Evolutionary conservation across 352 stramenopile genomes (phyloP).

Genomic region (Phytophthora gonapodyides): DNA sequence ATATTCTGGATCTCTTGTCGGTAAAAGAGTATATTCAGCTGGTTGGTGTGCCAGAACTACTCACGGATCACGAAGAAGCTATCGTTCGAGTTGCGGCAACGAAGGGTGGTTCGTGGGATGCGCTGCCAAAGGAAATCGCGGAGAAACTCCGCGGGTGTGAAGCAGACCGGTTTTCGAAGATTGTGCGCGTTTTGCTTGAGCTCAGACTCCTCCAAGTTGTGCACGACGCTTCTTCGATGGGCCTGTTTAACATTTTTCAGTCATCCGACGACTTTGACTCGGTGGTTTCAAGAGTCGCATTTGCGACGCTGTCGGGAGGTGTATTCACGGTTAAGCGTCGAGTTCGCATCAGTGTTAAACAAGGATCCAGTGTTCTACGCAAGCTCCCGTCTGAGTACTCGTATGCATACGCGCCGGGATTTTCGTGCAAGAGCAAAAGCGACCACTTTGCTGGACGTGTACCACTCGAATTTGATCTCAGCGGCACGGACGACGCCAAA

Average conservation of each 20-base stretch:
- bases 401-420: slow-evolving; percentile 69
- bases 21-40: slow-evolving; percentile 79
- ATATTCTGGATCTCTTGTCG: slow-evolving; percentile 66
- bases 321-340: slow-evolving; percentile 59
- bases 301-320: slow-evolving; percentile 70
- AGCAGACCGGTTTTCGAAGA: slow-evolving; percentile 69
- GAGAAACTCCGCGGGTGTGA: slow-evolving; percentile 74
- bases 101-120: slow-evolving; percentile 55
- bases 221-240: slow-evolving; percentile 58
- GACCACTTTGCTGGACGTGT: slow-evolving; percentile 60
- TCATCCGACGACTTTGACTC: slow-evolving; percentile 72
- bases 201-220: slow-evolving; percentile 63
- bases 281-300: slow-evolving; percentile 76
- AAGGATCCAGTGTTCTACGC: slow-evolving; percentile 56
- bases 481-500: slow-evolving; percentile 44
- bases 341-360: slow-evolving; percentile 58
- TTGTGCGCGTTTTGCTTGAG: slow-evolving; percentile 75
- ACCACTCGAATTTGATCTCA: slow-evolving; percentile 58
- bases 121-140: slow-evolving; percentile 38
- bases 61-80: slow-evolving; percentile 68
- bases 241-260: slow-evolving; percentile 61
- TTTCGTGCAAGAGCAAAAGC: slow-evolving; percentile 56
- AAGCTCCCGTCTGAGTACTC: slow-evolving; percentile 54
- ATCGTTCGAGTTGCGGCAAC: slow-evolving; percentile 49
- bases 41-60: slow-evolving; percentile 63